A percentile compares a stretch with the other conserved stretches of the same genome.
phyloP scores from a whole-genome alignment of 495 filamentous ascomycete species.

The Peziza echinospora region DNA sequence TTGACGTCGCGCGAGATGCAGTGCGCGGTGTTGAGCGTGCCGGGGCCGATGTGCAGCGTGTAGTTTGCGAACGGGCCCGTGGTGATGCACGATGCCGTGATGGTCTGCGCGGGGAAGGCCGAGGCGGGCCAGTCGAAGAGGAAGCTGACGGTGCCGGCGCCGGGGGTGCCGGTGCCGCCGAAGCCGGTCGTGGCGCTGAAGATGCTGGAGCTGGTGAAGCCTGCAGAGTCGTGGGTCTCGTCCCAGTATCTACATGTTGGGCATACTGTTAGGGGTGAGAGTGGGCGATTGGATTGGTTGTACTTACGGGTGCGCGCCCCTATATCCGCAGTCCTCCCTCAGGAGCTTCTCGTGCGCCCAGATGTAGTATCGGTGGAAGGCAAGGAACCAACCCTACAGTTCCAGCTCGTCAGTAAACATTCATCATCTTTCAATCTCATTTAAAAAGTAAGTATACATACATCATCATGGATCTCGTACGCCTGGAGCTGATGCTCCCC shows the following conservation, averaged over 20 bases:
- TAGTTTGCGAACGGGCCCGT: not conserved
- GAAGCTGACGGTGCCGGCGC: not conserved
- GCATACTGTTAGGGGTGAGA: no score
- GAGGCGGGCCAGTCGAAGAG: not conserved
- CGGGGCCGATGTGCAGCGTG: constrained; percentile 15
- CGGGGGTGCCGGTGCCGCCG: no score
- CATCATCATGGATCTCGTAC: constrained; percentile 6
- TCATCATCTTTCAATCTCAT: not conserved
- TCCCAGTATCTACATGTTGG: constrained; percentile 23
- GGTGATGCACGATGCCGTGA: not conserved
- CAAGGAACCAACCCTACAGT: constrained; percentile 19
- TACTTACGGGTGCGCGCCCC: constrained; percentile 23
- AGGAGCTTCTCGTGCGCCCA: constrained; percentile 19
- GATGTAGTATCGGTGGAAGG: constrained; percentile 13
- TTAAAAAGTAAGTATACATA: not conserved
- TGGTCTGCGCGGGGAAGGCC: not conserved
- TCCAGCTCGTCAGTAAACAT: no score
- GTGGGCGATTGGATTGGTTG: no score
- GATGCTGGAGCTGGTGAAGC: no score
- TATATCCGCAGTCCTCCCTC: constrained; percentile 21
- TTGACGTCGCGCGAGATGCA: constrained; percentile 21
- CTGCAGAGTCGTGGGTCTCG: constrained; percentile 13
- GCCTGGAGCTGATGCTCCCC: constrained; percentile 12
- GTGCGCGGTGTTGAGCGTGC: constrained; percentile 15
- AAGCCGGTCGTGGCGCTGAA: no score